These are phyloP conservation scores for Penicillium parvum DNA, from an alignment of 495 filamentous ascomycete genomes.

Conservation along the genomic window DNA sequence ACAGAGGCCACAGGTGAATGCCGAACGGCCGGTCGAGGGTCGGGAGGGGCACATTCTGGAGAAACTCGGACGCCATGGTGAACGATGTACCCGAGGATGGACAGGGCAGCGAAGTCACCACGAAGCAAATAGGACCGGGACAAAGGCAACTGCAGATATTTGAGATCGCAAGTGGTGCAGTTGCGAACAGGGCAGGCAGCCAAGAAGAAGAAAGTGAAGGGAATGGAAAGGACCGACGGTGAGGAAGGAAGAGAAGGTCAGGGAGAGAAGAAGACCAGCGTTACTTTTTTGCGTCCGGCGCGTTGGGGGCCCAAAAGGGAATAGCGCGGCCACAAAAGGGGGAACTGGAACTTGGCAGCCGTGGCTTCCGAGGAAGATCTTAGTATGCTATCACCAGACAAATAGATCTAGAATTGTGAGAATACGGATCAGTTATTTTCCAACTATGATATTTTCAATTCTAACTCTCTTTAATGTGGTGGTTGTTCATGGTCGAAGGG, in stretches of 20 bases:
- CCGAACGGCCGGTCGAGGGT: conserved; percentile 91
- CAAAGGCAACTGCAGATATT: neutral
- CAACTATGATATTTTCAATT: neutral
- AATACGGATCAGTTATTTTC: neutral
- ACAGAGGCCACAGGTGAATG: conserved; percentile 88
- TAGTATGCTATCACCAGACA: too few relatives aligned
- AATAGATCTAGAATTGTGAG: too few relatives aligned
- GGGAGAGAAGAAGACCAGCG: conserved; percentile 20
- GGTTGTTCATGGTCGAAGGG: neutral
- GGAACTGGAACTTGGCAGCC: conserved; percentile 13
- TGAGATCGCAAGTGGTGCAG: neutral
- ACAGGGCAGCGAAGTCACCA: neutral
- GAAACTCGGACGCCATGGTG: conserved; percentile 48
- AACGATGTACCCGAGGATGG: conserved; percentile 1
- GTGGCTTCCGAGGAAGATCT: conserved; percentile 17
- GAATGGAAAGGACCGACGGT: conserved; percentile 21
- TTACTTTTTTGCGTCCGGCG: conserved; percentile 29
- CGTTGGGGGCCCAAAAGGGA: conserved; percentile 22
- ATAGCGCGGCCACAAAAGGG: conserved; percentile 32
- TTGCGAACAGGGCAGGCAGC: conserved; percentile 4
- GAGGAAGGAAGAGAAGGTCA: conserved; percentile 16
- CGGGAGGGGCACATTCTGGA: conserved; percentile 65
- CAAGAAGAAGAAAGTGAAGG: conserved; percentile 12
- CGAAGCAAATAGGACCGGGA: neutral
- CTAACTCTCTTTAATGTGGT: neutral